These are phyloP conservation scores for Bassia scoparia DNA, from an alignment of 148 eudicot species.

Conservation along the genomic window DNA sequence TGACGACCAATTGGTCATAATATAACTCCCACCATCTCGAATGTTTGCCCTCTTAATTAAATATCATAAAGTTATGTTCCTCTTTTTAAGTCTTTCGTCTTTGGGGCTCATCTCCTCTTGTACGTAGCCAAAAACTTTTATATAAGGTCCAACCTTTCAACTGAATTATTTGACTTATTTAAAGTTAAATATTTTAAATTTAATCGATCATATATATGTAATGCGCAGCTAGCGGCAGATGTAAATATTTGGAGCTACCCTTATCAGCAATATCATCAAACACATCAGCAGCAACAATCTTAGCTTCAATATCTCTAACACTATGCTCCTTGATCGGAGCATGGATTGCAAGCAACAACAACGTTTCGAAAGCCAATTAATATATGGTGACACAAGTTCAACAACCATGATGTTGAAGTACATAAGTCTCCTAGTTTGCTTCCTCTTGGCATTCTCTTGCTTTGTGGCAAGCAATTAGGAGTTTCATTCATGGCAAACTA, in stretches of 20 bases:
- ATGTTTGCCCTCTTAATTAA: no score
- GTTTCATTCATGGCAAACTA: conserved; percentile 67
- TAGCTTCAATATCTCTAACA: conserved; percentile 46
- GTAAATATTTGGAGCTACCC: conserved; percentile 23
- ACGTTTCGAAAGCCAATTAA: conserved; percentile 49
- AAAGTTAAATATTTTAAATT: no score
- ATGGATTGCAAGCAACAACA: conserved; percentile 54
- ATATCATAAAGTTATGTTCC: no score
- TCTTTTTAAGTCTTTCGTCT: no score
- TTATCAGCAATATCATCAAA: conserved; percentile 41
- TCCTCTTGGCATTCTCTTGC: conserved; percentile 64
- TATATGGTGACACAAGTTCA: conserved; percentile 58
- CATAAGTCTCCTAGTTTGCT: conserved; percentile 54
- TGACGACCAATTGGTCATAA: no score
- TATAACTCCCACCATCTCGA: no score
- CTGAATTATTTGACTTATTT: no score
- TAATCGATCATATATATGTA: no score
- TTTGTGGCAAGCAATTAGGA: conserved; percentile 67
- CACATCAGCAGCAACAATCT: conserved; percentile 44
- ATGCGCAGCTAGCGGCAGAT: conserved; percentile 33
- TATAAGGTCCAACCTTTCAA: no score
- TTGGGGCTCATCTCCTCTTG: no score
- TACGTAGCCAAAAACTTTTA: no score
- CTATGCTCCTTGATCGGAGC: conserved; percentile 60
- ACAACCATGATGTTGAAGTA: conserved; percentile 66